A percentile compares a stretch with the other conserved stretches of the same genome.
phyloP scores from a whole-genome alignment of 139 green algal species.

The Volvox africanus region DNA sequence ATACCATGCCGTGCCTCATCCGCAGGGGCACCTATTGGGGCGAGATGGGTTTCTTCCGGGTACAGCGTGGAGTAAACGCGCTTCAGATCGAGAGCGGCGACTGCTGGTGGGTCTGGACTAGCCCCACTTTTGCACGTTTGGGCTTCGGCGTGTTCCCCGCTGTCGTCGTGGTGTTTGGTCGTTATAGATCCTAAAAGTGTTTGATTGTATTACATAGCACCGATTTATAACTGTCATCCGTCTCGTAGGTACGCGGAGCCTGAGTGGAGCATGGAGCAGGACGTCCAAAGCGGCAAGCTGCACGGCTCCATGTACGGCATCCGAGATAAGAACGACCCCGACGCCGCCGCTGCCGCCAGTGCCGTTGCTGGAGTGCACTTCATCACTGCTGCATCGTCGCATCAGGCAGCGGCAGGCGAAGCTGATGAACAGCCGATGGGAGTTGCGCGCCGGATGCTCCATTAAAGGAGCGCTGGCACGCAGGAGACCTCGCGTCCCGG shows the following conservation, averaged over 20 bases:
- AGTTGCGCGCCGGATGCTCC: background rate
- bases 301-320: slow-evolving; percentile 67
- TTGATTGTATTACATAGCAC: background rate
- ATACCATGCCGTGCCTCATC: background rate
- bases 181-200: too few species aligned
- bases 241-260: slow-evolving; percentile 50
- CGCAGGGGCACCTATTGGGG: slow-evolving; percentile 65
- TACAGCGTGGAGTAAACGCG: slow-evolving; percentile 61
- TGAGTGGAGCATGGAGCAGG: slow-evolving; percentile 50
- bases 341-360: background rate
- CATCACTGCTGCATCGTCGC: background rate
- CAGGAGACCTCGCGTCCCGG: background rate
- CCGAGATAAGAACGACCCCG: slow-evolving; percentile 38
- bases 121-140: background rate
- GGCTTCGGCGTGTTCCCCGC: background rate
- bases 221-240: background rate
- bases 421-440: background rate
- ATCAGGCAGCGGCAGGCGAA: background rate
- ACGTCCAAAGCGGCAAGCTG: slow-evolving; percentile 53
- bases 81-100: slow-evolving; percentile 68
- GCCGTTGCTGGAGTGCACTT: background rate
- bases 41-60: slow-evolving; percentile 51
- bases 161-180: background rate
- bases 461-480: slow-evolving; percentile 36
- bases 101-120: slow-evolving; percentile 53